Percentiles rank a stretch among this genome's conserved stretches.
These are phyloP conservation scores for Aspergillus hancockii DNA, from an alignment of 495 filamentous ascomycete genomes.

Conservation along the genomic window DNA sequence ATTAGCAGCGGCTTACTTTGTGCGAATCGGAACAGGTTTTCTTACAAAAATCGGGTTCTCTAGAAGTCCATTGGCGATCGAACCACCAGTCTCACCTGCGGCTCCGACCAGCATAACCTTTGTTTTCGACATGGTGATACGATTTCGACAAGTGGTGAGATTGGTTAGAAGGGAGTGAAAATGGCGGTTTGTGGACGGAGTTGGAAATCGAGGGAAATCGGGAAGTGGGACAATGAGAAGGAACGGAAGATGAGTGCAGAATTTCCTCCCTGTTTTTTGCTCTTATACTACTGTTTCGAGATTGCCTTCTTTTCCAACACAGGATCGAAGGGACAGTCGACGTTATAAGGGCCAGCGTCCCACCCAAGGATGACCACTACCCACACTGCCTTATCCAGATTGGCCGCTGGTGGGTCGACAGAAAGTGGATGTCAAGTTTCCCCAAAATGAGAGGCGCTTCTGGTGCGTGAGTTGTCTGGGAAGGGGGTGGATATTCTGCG, in stretches of 20 bases:
- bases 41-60: constrained; percentile 46
- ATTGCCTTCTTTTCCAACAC: constrained; percentile 6
- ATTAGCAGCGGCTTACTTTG: background rate
- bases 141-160: constrained; percentile 2
- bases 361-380: constrained; percentile 34
- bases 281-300: constrained; percentile 7
- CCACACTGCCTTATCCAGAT: constrained; percentile 39
- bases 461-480: constrained; percentile 20
- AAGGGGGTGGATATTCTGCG: constrained; percentile 9
- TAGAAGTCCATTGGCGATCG: constrained; percentile 47
- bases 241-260: constrained; percentile 19
- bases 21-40: background rate
- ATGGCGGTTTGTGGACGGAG: background rate
- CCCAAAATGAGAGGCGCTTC: constrained; percentile 18
- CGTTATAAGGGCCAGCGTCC: constrained; percentile 40
- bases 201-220: constrained; percentile 9
- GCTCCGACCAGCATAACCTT: constrained; percentile 49
- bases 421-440: constrained; percentile 39
- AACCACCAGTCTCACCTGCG: constrained; percentile 51
- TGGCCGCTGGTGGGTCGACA: constrained; percentile 38
- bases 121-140: constrained; percentile 45
- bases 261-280: constrained; percentile 9
- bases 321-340: constrained; percentile 27
- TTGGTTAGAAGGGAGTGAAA: constrained; percentile 9
- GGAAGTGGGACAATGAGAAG: constrained; percentile 15